Evolutionary conservation across 2,329 filamentous ascomycete species (phyloP).

Genomic region (Nannizziopsis arthrosporioides): DNA sequence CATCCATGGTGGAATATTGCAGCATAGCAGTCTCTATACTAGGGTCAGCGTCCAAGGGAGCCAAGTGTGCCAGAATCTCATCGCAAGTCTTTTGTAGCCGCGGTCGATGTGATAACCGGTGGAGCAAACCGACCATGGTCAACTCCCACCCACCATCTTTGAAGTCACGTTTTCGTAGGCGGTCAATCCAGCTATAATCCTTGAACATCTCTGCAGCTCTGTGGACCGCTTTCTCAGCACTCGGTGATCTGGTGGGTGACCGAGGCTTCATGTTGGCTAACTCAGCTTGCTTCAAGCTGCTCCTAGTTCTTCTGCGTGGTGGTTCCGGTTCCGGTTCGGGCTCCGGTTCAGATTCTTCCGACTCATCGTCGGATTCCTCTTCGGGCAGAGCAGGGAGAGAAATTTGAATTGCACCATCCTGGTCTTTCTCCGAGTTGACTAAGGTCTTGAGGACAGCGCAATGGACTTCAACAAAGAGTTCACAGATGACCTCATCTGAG

Average conservation of each 20-base stretch:
- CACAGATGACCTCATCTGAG: slow-evolving; percentile 61
- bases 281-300: slow-evolving; percentile 72
- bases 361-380: slow-evolving; percentile 56
- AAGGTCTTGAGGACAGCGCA: slow-evolving; percentile 82
- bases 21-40: slow-evolving; percentile 59
- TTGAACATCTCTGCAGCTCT: slow-evolving; percentile 62
- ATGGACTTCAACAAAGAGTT: slow-evolving; percentile 81
- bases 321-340: slow-evolving; percentile 61
- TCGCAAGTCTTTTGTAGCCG: slow-evolving; percentile 62
- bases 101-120: slow-evolving; percentile 70
- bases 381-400: slow-evolving; percentile 63
- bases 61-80: slow-evolving; percentile 66
- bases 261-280: slow-evolving; percentile 56
- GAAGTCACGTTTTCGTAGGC: slow-evolving; percentile 73
- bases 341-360: slow-evolving; percentile 45
- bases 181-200: slow-evolving; percentile 71
- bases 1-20: slow-evolving; percentile 63
- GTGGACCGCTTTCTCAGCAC: slow-evolving; percentile 29
- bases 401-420: slow-evolving; percentile 66
- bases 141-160: slow-evolving; percentile 80
- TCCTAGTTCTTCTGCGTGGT: slow-evolving; percentile 62
- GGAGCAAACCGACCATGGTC: slow-evolving; percentile 73
- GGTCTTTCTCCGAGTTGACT: slow-evolving; percentile 59
- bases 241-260: slow-evolving; percentile 37
- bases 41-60: slow-evolving; percentile 63